Conservation (phyloP, 2,329 filamentous ascomycete species). For the Tolypocladium capitatum region DNA sequence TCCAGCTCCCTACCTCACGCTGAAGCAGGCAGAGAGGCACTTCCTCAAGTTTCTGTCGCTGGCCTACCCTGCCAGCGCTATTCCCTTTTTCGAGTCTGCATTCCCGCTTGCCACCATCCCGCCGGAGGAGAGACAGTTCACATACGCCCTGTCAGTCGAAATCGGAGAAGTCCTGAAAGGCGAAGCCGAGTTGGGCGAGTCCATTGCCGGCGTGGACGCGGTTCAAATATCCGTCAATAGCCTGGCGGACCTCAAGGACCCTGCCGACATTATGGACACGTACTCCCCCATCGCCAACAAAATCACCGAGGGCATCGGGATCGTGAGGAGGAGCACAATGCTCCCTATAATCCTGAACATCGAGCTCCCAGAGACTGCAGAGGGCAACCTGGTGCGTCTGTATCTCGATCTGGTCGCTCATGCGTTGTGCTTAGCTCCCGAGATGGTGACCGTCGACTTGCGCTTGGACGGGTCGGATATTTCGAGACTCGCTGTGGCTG, state of each 20-base stretch:
- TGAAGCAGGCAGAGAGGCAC: conserved; percentile 57
- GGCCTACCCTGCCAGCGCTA: conserved; percentile 38
- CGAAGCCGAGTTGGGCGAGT: conserved; percentile 46
- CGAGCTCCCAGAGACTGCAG: conserved; percentile 15
- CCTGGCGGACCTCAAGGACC: conserved; percentile 13
- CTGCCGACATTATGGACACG: conserved; percentile 5
- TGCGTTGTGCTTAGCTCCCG: conserved; percentile 46
- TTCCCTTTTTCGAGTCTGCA: conserved; percentile 48
- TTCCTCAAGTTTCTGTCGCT: conserved; percentile 60
- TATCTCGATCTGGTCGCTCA: conserved; percentile 48
- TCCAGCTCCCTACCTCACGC: conserved; percentile 47
- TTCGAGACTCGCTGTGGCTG: conserved; percentile 33
- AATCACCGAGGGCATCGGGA: conserved; percentile 44
- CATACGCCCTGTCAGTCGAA: conserved; percentile 54
- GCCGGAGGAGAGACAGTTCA: conserved; percentile 47
- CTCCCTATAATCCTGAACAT: conserved; percentile 45
- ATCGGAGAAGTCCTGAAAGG: conserved; percentile 36
- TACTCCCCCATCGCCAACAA: conserved; percentile 25
- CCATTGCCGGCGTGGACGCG: conserved; percentile 54
- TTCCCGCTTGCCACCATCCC: conserved; percentile 52
- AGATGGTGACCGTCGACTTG: conserved; percentile 50
- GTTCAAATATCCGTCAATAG: conserved; percentile 46
- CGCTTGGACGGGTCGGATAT: conserved; percentile 39
- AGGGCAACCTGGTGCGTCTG: conserved; percentile 10
- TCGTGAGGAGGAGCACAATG: conserved; percentile 49